These are phyloP conservation scores for Mucor velutinosus DNA, from an alignment of 371 early-diverging fungal genomes.

Conservation along the genomic window DNA sequence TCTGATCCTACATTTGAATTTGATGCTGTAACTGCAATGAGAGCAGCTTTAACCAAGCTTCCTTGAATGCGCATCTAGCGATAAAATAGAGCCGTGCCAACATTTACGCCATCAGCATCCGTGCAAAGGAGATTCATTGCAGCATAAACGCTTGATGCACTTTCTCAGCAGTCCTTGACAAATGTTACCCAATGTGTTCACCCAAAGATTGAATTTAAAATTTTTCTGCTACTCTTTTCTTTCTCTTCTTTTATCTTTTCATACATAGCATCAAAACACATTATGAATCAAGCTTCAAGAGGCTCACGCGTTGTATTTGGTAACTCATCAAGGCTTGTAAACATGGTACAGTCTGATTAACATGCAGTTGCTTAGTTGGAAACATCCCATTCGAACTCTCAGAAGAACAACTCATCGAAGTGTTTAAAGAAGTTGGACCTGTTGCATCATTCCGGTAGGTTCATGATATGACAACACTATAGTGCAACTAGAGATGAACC, in stretches of 20 bases:
- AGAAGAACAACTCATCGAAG: constrained; percentile 87
- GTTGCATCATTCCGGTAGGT: constrained; percentile 73
- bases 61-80: neutral
- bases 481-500: neutral
- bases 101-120: too few relatives aligned
- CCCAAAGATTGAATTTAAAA: neutral
- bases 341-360: neutral
- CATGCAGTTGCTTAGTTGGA: constrained; percentile 54
- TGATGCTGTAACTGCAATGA: too few relatives aligned
- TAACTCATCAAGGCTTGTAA: constrained; percentile 10
- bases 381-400: constrained; percentile 88
- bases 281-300: constrained; percentile 45
- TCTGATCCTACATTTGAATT: too few relatives aligned
- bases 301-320: constrained; percentile 64
- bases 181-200: neutral
- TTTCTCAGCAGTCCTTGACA: neutral
- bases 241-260: neutral
- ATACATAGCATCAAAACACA: neutral
- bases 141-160: neutral
- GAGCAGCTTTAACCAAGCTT: neutral
- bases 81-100: neutral
- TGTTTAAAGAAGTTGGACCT: constrained; percentile 90
- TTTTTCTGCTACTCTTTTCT: neutral
- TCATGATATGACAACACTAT: neutral
- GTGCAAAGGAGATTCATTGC: neutral